Evolutionary conservation across 352 stramenopile species (phyloP).

Genomic region (Phytopythium vexans): DNA sequence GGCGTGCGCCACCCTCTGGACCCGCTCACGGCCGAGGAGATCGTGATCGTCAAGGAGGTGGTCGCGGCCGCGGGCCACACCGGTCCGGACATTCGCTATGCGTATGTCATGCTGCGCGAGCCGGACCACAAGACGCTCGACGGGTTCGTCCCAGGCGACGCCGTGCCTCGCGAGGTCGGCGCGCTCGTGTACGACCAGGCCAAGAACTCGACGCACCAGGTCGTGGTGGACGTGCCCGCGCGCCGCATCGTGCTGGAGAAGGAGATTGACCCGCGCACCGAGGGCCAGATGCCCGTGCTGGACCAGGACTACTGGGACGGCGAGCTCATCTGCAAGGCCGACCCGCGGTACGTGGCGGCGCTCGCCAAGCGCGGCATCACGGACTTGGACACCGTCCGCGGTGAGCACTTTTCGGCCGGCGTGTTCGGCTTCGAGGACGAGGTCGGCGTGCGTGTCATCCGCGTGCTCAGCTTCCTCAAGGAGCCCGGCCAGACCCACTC

Average conservation of each 20-base stretch:
- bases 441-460: constrained; percentile 37
- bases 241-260: constrained; percentile 23
- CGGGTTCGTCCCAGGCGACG: constrained; percentile 26
- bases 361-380: constrained; percentile 42
- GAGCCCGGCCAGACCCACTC: constrained; percentile 31
- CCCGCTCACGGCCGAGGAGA: constrained; percentile 38
- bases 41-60: constrained; percentile 38
- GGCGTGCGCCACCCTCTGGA: constrained; percentile 35
- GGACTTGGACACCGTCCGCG: constrained; percentile 36
- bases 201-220: constrained; percentile 24
- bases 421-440: constrained; percentile 37
- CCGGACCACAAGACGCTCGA: constrained; percentile 37
- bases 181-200: constrained; percentile 32
- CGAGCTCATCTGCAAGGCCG: constrained; percentile 38
- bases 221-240: constrained; percentile 40
- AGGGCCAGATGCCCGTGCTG: constrained; percentile 41
- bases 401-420: constrained; percentile 36
- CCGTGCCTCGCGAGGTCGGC: constrained; percentile 39
- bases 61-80: constrained; percentile 30
- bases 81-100: constrained; percentile 31
- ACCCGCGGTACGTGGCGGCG: constrained; percentile 33
- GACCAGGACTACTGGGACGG: constrained; percentile 45
- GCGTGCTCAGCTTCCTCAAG: constrained; percentile 40
- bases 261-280: constrained; percentile 30
- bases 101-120: constrained; percentile 53